Percentiles rank a stretch among this genome's conserved stretches.
These are phyloP conservation scores for Heterobasidion irregulare DNA, from an alignment of 1,284 basidiomycete species.

Conservation along the genomic window DNA sequence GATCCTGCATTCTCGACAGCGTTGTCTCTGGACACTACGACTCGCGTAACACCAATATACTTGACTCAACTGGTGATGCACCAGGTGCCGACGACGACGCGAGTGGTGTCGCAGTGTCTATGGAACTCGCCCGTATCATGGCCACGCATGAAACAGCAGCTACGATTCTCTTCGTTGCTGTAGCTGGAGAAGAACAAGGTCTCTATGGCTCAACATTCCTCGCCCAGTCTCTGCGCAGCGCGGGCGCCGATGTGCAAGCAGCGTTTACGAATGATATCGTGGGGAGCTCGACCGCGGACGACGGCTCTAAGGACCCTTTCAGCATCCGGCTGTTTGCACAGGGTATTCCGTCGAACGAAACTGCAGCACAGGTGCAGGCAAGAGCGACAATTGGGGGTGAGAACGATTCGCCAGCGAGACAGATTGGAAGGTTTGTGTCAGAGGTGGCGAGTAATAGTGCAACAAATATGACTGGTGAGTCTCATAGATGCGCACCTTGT, in stretches of 20 bases:
- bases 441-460: conserved; percentile 37
- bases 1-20: neutral
- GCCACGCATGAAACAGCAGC: conserved; percentile 32
- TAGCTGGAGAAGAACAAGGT: conserved; percentile 47
- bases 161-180: conserved; percentile 44
- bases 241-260: conserved; percentile 40
- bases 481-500: neutral
- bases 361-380: conserved; percentile 22
- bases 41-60: conserved; percentile 31
- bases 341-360: conserved; percentile 37
- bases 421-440: conserved; percentile 39
- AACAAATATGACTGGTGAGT: conserved; percentile 40
- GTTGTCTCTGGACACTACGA: conserved; percentile 40
- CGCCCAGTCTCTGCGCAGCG: conserved; percentile 30
- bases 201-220: conserved; percentile 38
- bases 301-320: conserved; percentile 33
- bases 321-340: conserved; percentile 41
- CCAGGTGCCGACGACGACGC: conserved; percentile 42
- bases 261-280: conserved; percentile 48
- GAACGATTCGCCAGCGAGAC: conserved; percentile 41
- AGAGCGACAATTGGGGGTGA: conserved; percentile 37
- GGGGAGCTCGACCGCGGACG: conserved; percentile 38
- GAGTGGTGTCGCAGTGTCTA: conserved; percentile 38
- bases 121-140: conserved; percentile 43
- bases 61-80: conserved; percentile 35